Percentiles rank a stretch among this genome's conserved stretches.
These are phyloP conservation scores for Blastobotrys chiropterorum DNA, from an alignment of 805 yeast genomes.

Conservation along the genomic window DNA sequence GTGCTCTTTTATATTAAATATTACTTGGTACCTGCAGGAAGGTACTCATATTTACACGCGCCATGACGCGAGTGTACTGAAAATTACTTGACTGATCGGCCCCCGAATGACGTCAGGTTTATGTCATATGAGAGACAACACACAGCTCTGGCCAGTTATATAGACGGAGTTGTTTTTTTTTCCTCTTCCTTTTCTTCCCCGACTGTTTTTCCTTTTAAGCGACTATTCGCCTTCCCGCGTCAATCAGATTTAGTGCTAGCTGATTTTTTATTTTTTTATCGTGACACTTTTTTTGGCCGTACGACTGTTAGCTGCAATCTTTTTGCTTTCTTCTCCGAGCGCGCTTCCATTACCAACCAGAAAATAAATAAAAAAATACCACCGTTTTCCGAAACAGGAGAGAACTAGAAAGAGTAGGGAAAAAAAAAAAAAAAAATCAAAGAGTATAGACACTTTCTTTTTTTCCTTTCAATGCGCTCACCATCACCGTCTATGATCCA, in stretches of 20 bases:
- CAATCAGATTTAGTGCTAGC: neutral
- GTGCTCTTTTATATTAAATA: neutral
- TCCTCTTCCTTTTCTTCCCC: too few species aligned
- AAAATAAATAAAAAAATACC: too few species aligned
- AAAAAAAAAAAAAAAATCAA: too few species aligned
- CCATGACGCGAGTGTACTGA: neutral
- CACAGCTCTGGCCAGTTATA: neutral
- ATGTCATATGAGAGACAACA: neutral
- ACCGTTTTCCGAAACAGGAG: neutral
- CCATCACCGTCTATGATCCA: conserved; percentile 12
- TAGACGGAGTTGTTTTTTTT: neutral
- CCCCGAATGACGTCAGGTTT: neutral
- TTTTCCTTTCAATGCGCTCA: neutral
- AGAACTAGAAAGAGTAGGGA: neutral
- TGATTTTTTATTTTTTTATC: too few species aligned
- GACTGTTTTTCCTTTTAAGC: too few species aligned
- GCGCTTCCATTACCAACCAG: too few species aligned
- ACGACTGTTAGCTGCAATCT: too few species aligned
- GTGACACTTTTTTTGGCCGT: neutral
- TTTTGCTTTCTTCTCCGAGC: neutral
- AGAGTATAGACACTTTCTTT: neutral
- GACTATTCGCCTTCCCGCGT: neutral
- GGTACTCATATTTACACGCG: neutral
- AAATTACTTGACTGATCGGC: neutral
- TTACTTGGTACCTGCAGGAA: neutral